phyloP scores from a whole-genome alignment of 2,329 filamentous ascomycete species.

The Neonectria magnoliae region DNA sequence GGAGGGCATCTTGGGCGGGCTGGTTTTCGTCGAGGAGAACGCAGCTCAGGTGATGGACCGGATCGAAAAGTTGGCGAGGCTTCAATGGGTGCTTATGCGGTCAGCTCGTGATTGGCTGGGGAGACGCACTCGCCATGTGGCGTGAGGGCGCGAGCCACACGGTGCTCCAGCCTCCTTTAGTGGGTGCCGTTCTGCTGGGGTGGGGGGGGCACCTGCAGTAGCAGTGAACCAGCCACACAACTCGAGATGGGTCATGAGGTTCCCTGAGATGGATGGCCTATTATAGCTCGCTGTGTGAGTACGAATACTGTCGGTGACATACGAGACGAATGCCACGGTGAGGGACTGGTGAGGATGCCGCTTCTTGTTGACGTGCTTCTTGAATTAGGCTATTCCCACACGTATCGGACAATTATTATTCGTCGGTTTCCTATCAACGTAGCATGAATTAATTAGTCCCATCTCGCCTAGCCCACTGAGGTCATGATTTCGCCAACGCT shows the following conservation, averaged over 20 bases:
- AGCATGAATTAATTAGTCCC: slow-evolving; percentile 8
- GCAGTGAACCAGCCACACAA: background rate
- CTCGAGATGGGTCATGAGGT: background rate
- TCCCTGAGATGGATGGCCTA: background rate
- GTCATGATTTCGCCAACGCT: slow-evolving; percentile 17
- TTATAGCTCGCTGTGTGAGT: background rate
- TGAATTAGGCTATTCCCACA: background rate
- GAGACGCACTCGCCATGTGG: slow-evolving; percentile 10
- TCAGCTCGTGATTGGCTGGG: slow-evolving; percentile 41
- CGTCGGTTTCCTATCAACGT: background rate
- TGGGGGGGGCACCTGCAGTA: background rate
- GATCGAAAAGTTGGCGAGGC: slow-evolving; percentile 34
- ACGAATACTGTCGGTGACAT: background rate
- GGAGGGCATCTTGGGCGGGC: slow-evolving; percentile 76
- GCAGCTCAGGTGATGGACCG: slow-evolving; percentile 32
- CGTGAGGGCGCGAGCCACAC: slow-evolving; percentile 17
- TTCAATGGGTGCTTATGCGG: slow-evolving; percentile 38
- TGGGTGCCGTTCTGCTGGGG: too few relatives aligned
- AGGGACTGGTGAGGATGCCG: background rate
- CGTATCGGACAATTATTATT: background rate
- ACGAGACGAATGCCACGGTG: background rate
- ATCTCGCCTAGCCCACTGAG: slow-evolving; percentile 25
- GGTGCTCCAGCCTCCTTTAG: background rate
- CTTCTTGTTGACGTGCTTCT: background rate
- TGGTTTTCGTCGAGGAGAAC: slow-evolving; percentile 28